Evolutionary conservation across 345 rosid species (phyloP).

Genomic region (Populus tremula): DNA sequence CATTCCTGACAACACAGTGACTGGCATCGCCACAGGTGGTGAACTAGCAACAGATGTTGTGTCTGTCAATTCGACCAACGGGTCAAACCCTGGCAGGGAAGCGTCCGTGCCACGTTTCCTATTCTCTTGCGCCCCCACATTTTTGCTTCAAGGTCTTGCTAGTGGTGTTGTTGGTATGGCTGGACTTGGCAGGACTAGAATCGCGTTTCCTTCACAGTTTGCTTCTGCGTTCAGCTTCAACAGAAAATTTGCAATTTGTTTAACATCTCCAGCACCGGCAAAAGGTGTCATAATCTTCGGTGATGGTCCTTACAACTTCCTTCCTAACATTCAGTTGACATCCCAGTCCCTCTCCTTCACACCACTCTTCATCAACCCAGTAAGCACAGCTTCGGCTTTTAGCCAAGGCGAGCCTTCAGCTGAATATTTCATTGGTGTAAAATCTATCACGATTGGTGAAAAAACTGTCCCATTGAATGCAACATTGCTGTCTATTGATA

Average conservation of each 20-base stretch:
- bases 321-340: slow-evolving; percentile 13
- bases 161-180: slow-evolving; percentile 25
- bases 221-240: slow-evolving; percentile 24
- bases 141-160: slow-evolving; percentile 11
- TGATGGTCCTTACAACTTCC: slow-evolving; percentile 26
- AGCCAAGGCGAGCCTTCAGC: slow-evolving; percentile 19
- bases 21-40: slow-evolving; percentile 41
- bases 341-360: slow-evolving; percentile 16
- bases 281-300: slow-evolving; percentile 38
- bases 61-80: slow-evolving; percentile 58
- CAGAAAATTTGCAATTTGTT: slow-evolving; percentile 40
- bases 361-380: slow-evolving; percentile 21
- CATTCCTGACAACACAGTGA: slow-evolving; percentile 46
- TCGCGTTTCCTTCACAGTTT: slow-evolving; percentile 19
- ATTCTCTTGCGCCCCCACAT: slow-evolving; percentile 17
- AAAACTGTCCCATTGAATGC: slow-evolving; percentile 13
- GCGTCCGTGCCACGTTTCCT: slow-evolving; percentile 38
- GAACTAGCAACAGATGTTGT: slow-evolving; percentile 54
- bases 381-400: slow-evolving; percentile 21
- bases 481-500: slow-evolving; percentile 16
- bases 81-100: slow-evolving; percentile 53
- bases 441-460: slow-evolving; percentile 20
- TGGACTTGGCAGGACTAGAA: slow-evolving; percentile 29
- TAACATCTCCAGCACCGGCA: slow-evolving; percentile 22
- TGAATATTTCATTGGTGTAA: slow-evolving; percentile 35